These are phyloP conservation scores for Spizellomyces punctatus DNA, from an alignment of 192 early-diverging fungal species.

Conservation along the genomic window DNA sequence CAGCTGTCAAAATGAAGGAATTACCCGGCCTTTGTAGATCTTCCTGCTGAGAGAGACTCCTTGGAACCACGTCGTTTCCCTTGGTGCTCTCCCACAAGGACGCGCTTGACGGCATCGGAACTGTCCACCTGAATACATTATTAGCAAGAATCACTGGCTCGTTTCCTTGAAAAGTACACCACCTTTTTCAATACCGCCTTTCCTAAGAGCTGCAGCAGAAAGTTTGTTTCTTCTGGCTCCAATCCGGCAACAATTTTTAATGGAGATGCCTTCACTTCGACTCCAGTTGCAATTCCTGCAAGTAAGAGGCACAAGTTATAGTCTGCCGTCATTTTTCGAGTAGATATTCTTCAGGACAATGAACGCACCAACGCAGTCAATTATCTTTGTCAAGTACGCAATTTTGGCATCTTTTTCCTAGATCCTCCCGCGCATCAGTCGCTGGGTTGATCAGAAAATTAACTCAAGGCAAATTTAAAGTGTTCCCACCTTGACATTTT, in stretches of 20 bases:
- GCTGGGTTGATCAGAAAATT: not conserved
- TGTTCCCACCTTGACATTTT: conserved; percentile 53
- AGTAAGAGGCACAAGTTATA: not conserved
- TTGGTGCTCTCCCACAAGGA: conserved; percentile 51
- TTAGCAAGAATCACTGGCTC: not conserved
- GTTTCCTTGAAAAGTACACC: not conserved
- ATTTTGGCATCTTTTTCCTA: conserved; percentile 66
- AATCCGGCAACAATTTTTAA: conserved; percentile 62
- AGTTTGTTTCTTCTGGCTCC: conserved; percentile 61
- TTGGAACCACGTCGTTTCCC: not conserved
- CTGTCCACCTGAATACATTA: conserved; percentile 42
- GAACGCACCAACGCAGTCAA: conserved; percentile 47
- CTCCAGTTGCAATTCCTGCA: conserved; percentile 48
- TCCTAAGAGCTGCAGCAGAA: conserved; percentile 54
- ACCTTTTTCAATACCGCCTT: conserved; percentile 57
- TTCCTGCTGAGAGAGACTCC: too few species aligned
- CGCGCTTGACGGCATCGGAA: conserved; percentile 45
- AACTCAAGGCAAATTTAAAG: not conserved
- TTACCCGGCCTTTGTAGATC: too few species aligned
- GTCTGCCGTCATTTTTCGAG: conserved; percentile 8
- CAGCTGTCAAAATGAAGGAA: too few species aligned
- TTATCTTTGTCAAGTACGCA: conserved; percentile 54
- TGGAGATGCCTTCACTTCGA: conserved; percentile 50
- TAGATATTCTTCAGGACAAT: not conserved
- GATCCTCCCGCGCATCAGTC: not conserved